Percentiles rank a stretch among this genome's conserved stretches.
Evolutionary conservation across 2,329 filamentous ascomycete species (phyloP).

Genomic region (Phaeoacremonium minimum): DNA sequence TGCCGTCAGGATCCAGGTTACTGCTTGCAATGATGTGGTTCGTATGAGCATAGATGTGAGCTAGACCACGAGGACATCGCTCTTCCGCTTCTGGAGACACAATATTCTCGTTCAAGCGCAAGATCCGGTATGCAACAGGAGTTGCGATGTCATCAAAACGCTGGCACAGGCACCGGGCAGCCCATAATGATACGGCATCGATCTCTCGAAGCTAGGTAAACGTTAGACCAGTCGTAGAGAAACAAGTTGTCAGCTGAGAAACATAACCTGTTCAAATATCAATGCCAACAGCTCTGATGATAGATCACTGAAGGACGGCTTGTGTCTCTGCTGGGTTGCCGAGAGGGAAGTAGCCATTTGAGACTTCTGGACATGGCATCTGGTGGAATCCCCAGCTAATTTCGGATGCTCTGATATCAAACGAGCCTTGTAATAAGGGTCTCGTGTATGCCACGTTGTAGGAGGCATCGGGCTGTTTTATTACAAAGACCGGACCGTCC

Average conservation of each 20-base stretch:
- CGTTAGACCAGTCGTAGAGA: not conserved
- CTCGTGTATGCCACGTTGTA: too few species aligned
- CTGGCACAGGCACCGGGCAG: conserved; percentile 30
- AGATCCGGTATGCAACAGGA: conserved; percentile 34
- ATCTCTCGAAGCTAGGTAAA: conserved; percentile 30
- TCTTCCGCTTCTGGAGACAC: conserved; percentile 26
- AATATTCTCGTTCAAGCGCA: conserved; percentile 32
- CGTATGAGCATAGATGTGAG: conserved; percentile 31
- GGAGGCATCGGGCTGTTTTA: too few species aligned
- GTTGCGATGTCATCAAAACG: conserved; percentile 35
- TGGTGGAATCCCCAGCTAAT: too few species aligned
- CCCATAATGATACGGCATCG: conserved; percentile 25
- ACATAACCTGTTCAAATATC: conserved; percentile 35
- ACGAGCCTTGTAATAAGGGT: too few species aligned
- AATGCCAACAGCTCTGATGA: conserved; percentile 38
- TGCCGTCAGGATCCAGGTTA: conserved; percentile 30
- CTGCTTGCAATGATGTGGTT: conserved; percentile 34
- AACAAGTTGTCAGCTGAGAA: conserved; percentile 1
- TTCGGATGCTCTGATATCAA: too few species aligned
- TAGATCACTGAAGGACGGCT: conserved; percentile 18
- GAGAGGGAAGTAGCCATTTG: too few species aligned
- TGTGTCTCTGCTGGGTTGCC: too few species aligned
- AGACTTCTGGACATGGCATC: too few species aligned
- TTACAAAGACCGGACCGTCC: too few species aligned
- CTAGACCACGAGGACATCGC: conserved; percentile 23